phyloP scores from a whole-genome alignment of 148 eudicot species.

The Cornus controversa region DNA sequence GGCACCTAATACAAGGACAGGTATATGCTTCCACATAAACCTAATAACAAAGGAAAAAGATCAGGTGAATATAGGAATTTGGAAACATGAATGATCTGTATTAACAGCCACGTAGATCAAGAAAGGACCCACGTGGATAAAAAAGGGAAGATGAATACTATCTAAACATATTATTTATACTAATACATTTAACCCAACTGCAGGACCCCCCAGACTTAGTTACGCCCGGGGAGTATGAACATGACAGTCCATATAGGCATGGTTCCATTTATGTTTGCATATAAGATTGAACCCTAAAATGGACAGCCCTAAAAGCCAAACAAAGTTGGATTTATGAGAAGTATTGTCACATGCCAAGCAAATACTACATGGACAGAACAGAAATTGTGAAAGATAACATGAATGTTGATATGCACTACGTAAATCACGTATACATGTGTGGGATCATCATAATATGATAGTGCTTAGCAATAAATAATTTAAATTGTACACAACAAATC shows the following conservation, averaged over 20 bases:
- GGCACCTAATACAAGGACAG: constrained; percentile 67
- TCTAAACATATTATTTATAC: background rate
- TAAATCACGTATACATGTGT: background rate
- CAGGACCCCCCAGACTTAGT: background rate
- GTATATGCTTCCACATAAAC: constrained; percentile 80
- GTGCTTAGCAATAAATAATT: background rate
- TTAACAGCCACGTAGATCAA: background rate
- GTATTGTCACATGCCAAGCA: background rate
- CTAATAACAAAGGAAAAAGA: constrained; percentile 25
- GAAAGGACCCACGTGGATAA: too few species aligned
- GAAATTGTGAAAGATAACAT: background rate
- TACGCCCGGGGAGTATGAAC: background rate
- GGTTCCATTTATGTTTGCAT: background rate
- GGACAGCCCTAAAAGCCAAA: background rate
- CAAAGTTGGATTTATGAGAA: background rate
- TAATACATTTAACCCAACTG: background rate
- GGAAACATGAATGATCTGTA: background rate
- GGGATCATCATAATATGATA: background rate
- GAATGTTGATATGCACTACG: background rate
- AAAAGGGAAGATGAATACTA: background rate
- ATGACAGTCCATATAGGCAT: background rate
- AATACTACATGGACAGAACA: background rate
- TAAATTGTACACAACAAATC: background rate
- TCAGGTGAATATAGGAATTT: background rate
- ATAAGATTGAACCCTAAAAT: background rate